Evolutionary conservation across 139 green algal species (phyloP), one percentile per base, ranked within the genome.

Genomic region (Haematococcus lacustris): DNA sequence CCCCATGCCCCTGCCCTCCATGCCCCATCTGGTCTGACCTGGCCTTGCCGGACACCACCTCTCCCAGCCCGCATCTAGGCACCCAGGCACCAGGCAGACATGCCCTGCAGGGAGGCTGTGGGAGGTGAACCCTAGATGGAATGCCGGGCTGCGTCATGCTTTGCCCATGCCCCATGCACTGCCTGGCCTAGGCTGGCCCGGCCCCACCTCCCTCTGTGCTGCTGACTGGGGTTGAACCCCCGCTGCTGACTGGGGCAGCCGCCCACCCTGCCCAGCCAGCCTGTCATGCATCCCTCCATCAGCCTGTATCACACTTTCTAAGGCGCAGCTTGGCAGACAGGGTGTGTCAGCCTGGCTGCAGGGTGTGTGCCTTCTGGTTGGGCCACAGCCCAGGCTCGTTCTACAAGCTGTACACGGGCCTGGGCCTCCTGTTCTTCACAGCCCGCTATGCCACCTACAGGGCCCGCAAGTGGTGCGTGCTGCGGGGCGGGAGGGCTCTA

Each of bases 321-420:
- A 65, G 26, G 32, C 3, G 38, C 0, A 41, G 60, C 26, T 17
- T 30, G 28, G 3, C 26, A 2, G n/a, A n/a, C 38, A 43, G 32
- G 28, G 40, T 35, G 3, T 2, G 30, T 50, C 2, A 39, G 21
- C 1, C 50, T 33, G 4, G 6, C 38, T 37, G 50, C 66, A 91
- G 80, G 79, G 61, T 83, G 6, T 83, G 78, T 26, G 84, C 89
- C 1, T 96, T 90, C 73, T 96, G 88, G 87, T 84, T 96, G 50
- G 90, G 87, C 2, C 80, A 65, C 35, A 83, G 60, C 34, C 88
- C 89, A 6, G n/a, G 73, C 2, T 88, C 82, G 5, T 95, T 93
- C 71, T 88, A 90, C 78, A 63, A 81, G 43, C 84, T 86, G 32
- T 93, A 91, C 78, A 86, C 80, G 1, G 43, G 78, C 25, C 85